Evolutionary conservation across 306 rosid genomes (phyloP).

Genomic region (Boehmeria nivea): DNA sequence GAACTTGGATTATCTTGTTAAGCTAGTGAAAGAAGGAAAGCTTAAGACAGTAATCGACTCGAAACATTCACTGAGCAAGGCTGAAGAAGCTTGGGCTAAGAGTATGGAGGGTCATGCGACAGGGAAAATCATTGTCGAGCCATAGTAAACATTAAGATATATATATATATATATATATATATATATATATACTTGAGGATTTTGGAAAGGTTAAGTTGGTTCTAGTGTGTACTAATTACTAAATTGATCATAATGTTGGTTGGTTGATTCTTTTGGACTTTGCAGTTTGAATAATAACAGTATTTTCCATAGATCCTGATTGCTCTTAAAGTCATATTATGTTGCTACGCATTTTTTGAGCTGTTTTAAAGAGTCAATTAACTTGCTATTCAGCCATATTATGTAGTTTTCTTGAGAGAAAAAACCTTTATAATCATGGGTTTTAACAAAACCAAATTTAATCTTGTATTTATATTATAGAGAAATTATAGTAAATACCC

Average conservation of each 20-base stretch:
- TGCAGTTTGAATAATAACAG: too few relatives aligned
- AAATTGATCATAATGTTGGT: neutral
- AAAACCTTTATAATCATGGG: too few relatives aligned
- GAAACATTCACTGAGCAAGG: slow-evolving; percentile 50
- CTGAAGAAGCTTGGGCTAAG: slow-evolving; percentile 63
- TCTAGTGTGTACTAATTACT: neutral
- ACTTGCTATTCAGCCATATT: too few relatives aligned
- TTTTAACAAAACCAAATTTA: too few relatives aligned
- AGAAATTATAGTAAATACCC: too few relatives aligned
- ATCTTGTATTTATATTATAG: too few relatives aligned
- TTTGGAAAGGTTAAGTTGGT: neutral
- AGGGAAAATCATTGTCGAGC: slow-evolving; percentile 70
- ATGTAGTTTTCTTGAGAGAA: too few relatives aligned
- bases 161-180: slow-evolving; percentile 8
- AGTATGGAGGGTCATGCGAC: slow-evolving; percentile 83
- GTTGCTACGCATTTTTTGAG: too few relatives aligned
- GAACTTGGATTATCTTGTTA: slow-evolving; percentile 45
- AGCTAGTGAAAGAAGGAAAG: slow-evolving; percentile 62
- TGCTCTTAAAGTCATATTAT: too few relatives aligned
- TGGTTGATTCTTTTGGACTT: too few relatives aligned
- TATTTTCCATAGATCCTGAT: too few relatives aligned
- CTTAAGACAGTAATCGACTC: slow-evolving; percentile 66
- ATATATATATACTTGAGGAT: neutral
- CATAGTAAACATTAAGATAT: neutral
- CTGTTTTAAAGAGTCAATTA: too few relatives aligned